phyloP scores from a whole-genome alignment of 164 flowering plant species.

The Magnolia officinalis region DNA sequence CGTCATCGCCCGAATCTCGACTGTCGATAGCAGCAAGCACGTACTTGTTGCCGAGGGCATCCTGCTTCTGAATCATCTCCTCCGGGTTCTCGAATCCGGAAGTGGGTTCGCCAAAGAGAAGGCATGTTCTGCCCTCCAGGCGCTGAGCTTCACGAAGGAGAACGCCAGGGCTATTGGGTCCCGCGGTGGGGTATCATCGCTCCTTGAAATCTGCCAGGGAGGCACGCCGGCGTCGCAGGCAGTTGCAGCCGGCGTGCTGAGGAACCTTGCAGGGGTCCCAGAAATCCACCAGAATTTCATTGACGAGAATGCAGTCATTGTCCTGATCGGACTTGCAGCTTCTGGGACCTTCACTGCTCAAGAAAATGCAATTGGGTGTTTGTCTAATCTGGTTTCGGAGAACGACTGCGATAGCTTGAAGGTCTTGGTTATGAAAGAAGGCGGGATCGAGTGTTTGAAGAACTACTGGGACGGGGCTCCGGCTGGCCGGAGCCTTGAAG shows the following conservation, averaged over 20 bases:
- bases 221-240: conserved; percentile 85
- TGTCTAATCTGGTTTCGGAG: conserved; percentile 52
- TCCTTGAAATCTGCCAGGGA: conserved; percentile 65
- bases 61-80: conserved; percentile 58
- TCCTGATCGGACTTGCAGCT: conserved; percentile 45
- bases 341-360: conserved; percentile 69
- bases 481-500: conserved; percentile 41
- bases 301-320: conserved; percentile 63
- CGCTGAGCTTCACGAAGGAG: conserved; percentile 62
- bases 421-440: conserved; percentile 58
- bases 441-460: conserved; percentile 59
- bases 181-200: conserved; percentile 73
- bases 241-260: conserved; percentile 71
- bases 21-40: conserved; percentile 62
- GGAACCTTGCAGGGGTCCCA: conserved; percentile 54
- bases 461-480: conserved; percentile 67
- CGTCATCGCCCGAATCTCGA: conserved; percentile 71
- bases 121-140: conserved; percentile 66
- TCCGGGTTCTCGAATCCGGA: conserved; percentile 80
- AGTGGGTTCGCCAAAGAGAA: conserved; percentile 72
- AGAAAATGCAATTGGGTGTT: conserved; percentile 74
- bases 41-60: conserved; percentile 74
- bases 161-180: conserved; percentile 80
- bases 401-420: conserved; percentile 46
- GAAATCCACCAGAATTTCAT: conserved; percentile 61